These are phyloP conservation scores for Oryza rufipogon DNA, from an alignment of 176 grass and related monocot genomes.

Conservation along the genomic window DNA sequence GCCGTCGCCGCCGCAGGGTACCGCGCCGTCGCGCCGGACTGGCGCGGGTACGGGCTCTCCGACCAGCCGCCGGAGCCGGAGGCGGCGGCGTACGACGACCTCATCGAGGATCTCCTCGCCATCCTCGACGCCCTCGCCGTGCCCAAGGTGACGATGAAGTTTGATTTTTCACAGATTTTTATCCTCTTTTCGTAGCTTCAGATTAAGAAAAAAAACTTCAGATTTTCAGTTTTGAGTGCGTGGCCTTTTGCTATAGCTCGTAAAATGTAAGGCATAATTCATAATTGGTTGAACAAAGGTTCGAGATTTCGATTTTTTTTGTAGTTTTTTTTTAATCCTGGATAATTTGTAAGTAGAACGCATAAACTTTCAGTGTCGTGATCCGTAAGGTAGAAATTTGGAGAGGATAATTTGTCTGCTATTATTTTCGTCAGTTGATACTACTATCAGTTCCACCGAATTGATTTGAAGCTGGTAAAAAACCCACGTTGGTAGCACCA, in stretches of 20 bases:
- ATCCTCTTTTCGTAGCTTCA: too few relatives aligned
- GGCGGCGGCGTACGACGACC: conserved; percentile 38
- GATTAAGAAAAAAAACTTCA: too few relatives aligned
- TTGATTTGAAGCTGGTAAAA: too few relatives aligned
- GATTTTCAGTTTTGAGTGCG: not conserved
- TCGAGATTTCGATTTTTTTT: not conserved
- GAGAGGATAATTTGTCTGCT: too few relatives aligned
- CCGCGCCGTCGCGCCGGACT: conserved; percentile 62
- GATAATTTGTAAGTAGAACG: too few relatives aligned
- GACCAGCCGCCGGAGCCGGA: conserved; percentile 56
- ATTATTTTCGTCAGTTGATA: too few relatives aligned
- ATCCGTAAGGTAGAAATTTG: too few relatives aligned
- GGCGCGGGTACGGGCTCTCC: conserved; percentile 65
- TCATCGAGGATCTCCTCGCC: conserved; percentile 50
- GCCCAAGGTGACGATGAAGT: not conserved
- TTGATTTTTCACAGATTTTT: not conserved
- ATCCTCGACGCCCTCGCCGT: conserved; percentile 43
- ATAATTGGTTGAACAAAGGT: too few relatives aligned
- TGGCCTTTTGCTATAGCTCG: not conserved
- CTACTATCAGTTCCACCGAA: too few relatives aligned
- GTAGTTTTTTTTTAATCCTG: not conserved
- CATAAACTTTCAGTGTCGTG: too few relatives aligned
- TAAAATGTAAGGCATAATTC: not conserved
- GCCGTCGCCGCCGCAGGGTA: conserved; percentile 58
- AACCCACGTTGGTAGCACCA: too few relatives aligned